Conservation (phyloP, 2,329 filamentous ascomycete genomes). For the Penicillium hesseltinei region DNA sequence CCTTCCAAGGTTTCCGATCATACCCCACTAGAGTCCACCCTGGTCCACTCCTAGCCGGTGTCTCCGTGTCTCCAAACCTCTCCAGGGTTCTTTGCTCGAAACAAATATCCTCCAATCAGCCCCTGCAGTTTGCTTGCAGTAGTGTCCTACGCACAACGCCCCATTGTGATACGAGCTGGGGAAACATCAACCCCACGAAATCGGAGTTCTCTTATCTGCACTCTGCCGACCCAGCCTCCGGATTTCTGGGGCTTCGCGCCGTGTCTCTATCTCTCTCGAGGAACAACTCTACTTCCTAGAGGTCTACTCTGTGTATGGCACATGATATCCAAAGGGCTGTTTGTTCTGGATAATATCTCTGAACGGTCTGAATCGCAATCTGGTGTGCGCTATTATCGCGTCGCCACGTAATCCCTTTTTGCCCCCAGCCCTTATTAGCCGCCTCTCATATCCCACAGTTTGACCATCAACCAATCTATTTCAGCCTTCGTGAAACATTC, state of each 20-base stretch:
- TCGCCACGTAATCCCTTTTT: not conserved
- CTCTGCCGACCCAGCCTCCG: not conserved
- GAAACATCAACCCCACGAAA: not conserved
- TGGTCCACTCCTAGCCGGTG: not conserved
- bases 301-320: not conserved
- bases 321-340: not conserved
- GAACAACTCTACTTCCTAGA: not conserved
- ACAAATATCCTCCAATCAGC: not conserved
- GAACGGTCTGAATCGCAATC: not conserved
- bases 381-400: not conserved
- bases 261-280: not conserved
- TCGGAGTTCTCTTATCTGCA: constrained; percentile 1
- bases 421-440: not conserved
- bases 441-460: not conserved
- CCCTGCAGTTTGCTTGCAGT: not conserved
- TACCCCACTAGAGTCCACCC: not conserved
- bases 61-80: not conserved
- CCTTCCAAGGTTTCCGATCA: not conserved
- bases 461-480: not conserved
- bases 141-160: not conserved
- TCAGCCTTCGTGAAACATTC: constrained; percentile 1
- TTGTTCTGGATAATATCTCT: not conserved
- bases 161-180: not conserved
- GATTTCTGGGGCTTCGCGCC: not conserved
- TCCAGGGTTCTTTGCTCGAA: not conserved